These are phyloP conservation scores for Puccinia coronata DNA, from an alignment of 1,284 basidiomycete genomes.

Conservation along the genomic window DNA sequence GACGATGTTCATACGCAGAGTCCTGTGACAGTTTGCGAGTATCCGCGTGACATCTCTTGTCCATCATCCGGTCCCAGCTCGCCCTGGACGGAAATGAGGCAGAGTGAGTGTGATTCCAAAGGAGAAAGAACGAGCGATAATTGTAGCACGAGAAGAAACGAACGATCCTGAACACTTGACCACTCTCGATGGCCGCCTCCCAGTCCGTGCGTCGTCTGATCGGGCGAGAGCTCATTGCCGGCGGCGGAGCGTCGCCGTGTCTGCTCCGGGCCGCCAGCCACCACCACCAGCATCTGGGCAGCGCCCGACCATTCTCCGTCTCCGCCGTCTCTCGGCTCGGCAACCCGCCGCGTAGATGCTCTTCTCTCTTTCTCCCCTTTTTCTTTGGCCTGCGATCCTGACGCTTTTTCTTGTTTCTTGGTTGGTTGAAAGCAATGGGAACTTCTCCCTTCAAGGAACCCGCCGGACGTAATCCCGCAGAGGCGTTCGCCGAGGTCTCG, in stretches of 20 bases:
- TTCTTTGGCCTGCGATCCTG: too few relatives aligned
- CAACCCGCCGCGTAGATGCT: conserved; percentile 33
- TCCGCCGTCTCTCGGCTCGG: conserved; percentile 25
- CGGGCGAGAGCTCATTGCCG: background rate
- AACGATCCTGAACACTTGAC: too few relatives aligned
- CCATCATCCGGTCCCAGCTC: too few relatives aligned
- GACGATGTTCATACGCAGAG: too few relatives aligned
- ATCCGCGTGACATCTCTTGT: too few relatives aligned
- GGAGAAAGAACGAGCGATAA: background rate
- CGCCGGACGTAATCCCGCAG: conserved; percentile 36
- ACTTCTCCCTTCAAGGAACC: conserved; percentile 42
- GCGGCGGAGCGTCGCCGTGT: background rate
- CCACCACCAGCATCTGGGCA: background rate
- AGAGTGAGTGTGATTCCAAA: too few relatives aligned
- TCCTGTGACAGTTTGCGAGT: too few relatives aligned
- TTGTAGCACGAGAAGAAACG: too few relatives aligned
- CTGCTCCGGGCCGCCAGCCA: too few relatives aligned
- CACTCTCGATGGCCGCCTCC: background rate
- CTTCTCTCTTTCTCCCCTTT: background rate
- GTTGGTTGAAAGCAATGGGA: conserved; percentile 27
- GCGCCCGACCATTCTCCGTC: conserved; percentile 16
- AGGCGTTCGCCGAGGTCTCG: conserved; percentile 33
- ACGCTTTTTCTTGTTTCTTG: background rate
- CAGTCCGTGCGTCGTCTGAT: background rate
- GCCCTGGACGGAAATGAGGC: too few relatives aligned